phyloP scores from a whole-genome alignment of 192 early-diverging fungal genomes.

The Allomyces macrogynus region DNA sequence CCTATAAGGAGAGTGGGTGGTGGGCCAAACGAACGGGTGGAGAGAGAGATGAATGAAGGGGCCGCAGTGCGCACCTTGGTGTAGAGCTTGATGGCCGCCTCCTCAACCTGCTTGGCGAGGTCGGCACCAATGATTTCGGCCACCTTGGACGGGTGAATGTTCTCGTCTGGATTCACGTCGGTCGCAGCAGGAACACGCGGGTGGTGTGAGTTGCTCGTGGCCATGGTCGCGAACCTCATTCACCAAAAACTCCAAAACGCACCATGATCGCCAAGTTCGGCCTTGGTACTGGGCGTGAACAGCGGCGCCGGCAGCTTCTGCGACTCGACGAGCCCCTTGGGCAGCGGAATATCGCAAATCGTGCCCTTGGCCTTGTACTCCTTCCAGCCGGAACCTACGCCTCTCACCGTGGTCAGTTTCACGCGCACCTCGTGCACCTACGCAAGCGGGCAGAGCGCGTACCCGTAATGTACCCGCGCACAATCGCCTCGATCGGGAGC shows the following conservation, averaged over 20 bases:
- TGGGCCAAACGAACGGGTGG: background rate
- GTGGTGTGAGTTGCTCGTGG: background rate
- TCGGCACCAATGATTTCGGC: slow-evolving; percentile 66
- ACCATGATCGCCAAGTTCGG: slow-evolving; percentile 92
- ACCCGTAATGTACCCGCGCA: slow-evolving; percentile 91
- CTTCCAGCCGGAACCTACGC: slow-evolving; percentile 68
- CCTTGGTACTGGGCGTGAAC: slow-evolving; percentile 97
- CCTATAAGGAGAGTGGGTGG: slow-evolving; percentile 16
- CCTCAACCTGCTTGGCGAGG: slow-evolving; percentile 50
- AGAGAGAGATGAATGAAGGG: too few species aligned
- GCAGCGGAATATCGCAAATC: slow-evolving; percentile 78
- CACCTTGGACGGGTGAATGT: slow-evolving; percentile 84
- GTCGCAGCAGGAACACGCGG: slow-evolving; percentile 2
- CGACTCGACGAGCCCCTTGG: slow-evolving; percentile 58
- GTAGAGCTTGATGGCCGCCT: slow-evolving; percentile 62
- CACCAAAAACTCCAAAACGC: slow-evolving; percentile 2
- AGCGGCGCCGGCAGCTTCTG: slow-evolving; percentile 60
- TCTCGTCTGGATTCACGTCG: slow-evolving; percentile 51
- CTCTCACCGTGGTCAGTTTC: background rate
- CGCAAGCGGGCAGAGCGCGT: background rate
- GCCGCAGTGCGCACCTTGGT: slow-evolving; percentile 24
- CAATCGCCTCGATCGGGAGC: slow-evolving; percentile 91
- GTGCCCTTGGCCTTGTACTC: slow-evolving; percentile 87
- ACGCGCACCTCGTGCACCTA: background rate
- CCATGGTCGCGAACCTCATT: background rate